Percentiles rank a stretch among this genome's conserved stretches.
Evolutionary conservation across 495 filamentous ascomycete species (phyloP).

Genomic region (Hypomontagnella submonticulosa): DNA sequence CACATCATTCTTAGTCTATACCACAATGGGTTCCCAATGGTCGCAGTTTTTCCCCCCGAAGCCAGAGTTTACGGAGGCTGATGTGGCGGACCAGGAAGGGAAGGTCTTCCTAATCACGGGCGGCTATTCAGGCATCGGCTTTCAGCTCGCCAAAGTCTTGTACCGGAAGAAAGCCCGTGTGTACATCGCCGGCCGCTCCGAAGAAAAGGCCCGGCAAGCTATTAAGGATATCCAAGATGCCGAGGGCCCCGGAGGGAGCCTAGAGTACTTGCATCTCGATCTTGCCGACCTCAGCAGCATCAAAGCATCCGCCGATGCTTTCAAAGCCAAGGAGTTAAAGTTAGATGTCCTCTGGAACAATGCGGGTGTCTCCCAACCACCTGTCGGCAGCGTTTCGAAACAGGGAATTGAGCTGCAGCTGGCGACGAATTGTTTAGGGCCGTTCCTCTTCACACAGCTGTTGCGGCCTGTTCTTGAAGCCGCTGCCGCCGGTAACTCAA

Average conservation of each 20-base stretch:
- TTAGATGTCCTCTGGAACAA: conserved; percentile 49
- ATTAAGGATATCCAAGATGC: too few species aligned
- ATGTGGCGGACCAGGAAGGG: conserved; percentile 31
- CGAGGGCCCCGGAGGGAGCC: conserved; percentile 30
- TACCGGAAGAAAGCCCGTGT: conserved; percentile 55
- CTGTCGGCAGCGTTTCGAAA: conserved; percentile 47
- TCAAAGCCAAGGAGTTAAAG: conserved; percentile 39
- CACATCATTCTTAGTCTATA: too few species aligned
- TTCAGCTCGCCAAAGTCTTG: conserved; percentile 55
- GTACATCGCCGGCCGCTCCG: conserved; percentile 59
- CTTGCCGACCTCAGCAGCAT: conserved; percentile 45
- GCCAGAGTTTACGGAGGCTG: conserved; percentile 39
- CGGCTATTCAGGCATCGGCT: conserved; percentile 56
- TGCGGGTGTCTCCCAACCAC: conserved; percentile 53
- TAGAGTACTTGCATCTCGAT: conserved; percentile 44
- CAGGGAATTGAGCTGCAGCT: conserved; percentile 54
- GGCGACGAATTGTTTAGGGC: conserved; percentile 51
- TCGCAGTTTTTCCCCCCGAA: conserved; percentile 45
- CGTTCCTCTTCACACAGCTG: conserved; percentile 53
- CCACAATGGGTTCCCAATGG: too few species aligned
- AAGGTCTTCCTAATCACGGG: conserved; percentile 61
- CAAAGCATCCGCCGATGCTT: conserved; percentile 36
- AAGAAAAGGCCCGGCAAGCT: conserved; percentile 33
- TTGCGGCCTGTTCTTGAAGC: conserved; percentile 49
- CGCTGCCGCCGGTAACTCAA: conserved; percentile 24